Conservation (phyloP, 2,329 filamentous ascomycete species). For the Ceratocystis colombiana region DNA sequence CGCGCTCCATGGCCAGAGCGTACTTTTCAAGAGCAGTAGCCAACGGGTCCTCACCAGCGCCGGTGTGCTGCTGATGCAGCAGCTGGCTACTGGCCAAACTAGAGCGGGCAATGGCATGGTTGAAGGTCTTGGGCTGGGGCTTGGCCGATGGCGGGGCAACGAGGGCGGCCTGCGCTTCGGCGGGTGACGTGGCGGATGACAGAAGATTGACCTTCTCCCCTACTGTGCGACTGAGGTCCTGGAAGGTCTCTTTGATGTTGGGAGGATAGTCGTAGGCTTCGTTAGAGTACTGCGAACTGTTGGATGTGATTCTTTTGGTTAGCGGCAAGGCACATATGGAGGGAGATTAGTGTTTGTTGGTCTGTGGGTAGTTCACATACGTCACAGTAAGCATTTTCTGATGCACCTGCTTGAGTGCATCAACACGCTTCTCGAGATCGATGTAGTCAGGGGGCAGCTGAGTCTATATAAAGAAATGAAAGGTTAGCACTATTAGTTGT, state of each 20-base stretch:
- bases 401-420: constrained; percentile 93
- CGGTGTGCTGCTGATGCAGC: constrained; percentile 72
- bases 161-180: constrained; percentile 88
- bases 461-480: constrained; percentile 48
- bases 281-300: constrained; percentile 83
- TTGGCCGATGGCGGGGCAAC: constrained; percentile 82
- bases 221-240: constrained; percentile 89
- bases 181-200: constrained; percentile 71
- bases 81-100: constrained; percentile 77
- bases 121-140: constrained; percentile 97
- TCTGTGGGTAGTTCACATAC: constrained; percentile 44
- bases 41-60: constrained; percentile 73
- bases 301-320: constrained; percentile 9
- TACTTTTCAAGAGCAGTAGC: constrained; percentile 91
- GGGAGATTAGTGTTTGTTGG: neutral
- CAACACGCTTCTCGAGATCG: constrained; percentile 95
- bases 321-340: neutral
- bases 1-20: constrained; percentile 81
- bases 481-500: neutral
- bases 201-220: constrained; percentile 89
- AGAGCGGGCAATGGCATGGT: constrained; percentile 87
- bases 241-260: constrained; percentile 96
- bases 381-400: constrained; percentile 96
- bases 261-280: constrained; percentile 87
- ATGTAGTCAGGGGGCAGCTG: constrained; percentile 96